phyloP scores from a whole-genome alignment of 2,329 filamentous ascomycete genomes.

The Parascedosporium putredinis region DNA sequence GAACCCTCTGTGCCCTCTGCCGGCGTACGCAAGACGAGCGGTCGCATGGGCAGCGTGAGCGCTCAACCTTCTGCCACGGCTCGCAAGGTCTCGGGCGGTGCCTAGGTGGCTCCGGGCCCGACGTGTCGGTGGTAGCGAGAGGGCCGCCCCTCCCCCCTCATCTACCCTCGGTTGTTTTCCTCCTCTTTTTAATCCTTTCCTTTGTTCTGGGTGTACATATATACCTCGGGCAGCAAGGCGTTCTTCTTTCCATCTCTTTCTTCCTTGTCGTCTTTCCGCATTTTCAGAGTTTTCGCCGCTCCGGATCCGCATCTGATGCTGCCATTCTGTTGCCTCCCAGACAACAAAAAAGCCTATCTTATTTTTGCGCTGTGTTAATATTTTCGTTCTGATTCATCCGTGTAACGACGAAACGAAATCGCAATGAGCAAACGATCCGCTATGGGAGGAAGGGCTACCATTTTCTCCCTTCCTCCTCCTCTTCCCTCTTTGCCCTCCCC shows the following conservation, averaged over 20 bases:
- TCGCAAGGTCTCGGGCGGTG: conserved; percentile 40
- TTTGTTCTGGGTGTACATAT: conserved; percentile 2
- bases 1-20: background rate
- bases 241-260: conserved; percentile 2
- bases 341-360: no score
- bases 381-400: conserved; percentile 2
- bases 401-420: conserved; percentile 7
- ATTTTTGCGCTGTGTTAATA: conserved; percentile 3
- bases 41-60: conserved; percentile 51
- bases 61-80: conserved; percentile 32
- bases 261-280: conserved; percentile 1
- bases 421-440: conserved; percentile 12
- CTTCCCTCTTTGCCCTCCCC: no score
- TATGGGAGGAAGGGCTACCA: no score
- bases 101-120: background rate
- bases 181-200: background rate
- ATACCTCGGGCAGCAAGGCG: background rate
- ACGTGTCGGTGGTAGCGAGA: background rate
- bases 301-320: no score
- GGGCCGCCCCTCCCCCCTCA: background rate
- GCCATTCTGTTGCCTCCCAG: no score
- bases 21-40: conserved; percentile 56
- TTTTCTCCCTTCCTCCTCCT: conserved; percentile 48
- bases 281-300: no score
- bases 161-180: background rate